Conservation (phyloP, 148 eudicot species). For the Camellia japonica region DNA sequence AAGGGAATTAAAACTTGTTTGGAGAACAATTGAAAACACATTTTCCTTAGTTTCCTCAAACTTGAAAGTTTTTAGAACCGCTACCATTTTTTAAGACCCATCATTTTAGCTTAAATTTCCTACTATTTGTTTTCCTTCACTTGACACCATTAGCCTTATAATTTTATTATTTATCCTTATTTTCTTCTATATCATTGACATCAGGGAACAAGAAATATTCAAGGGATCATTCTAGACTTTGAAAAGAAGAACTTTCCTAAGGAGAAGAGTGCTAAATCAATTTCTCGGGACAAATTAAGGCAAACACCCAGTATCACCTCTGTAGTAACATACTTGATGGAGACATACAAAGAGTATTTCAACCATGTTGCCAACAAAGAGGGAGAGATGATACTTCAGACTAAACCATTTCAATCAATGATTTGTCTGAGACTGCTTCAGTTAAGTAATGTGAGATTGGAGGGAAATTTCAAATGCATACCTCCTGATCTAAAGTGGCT, state of each 20-base stretch:
- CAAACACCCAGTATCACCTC: slow-evolving; percentile 10
- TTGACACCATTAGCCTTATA: not conserved
- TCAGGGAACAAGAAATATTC: slow-evolving; percentile 41
- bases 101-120: not conserved
- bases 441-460: slow-evolving; percentile 38
- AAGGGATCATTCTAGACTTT: slow-evolving; percentile 45
- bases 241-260: slow-evolving; percentile 16
- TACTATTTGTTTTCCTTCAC: not conserved
- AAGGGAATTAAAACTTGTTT: too few relatives aligned
- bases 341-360: slow-evolving; percentile 6
- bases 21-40: too few relatives aligned
- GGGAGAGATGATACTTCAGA: slow-evolving; percentile 22
- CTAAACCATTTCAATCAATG: slow-evolving; percentile 37
- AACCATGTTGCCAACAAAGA: slow-evolving; percentile 10
- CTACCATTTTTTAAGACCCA: too few relatives aligned
- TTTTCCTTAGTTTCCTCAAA: too few relatives aligned
- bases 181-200: not conserved
- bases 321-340: slow-evolving; percentile 18
- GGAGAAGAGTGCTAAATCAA: slow-evolving; percentile 10
- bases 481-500: slow-evolving; percentile 58
- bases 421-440: slow-evolving; percentile 45
- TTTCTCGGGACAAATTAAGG: slow-evolving; percentile 12
- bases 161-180: not conserved
- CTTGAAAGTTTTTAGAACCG: too few relatives aligned
- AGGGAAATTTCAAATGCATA: slow-evolving; percentile 41